Base-by-base conservation (phyloP, 148 eudicot genomes). In the Camellia sinensis region DNA sequence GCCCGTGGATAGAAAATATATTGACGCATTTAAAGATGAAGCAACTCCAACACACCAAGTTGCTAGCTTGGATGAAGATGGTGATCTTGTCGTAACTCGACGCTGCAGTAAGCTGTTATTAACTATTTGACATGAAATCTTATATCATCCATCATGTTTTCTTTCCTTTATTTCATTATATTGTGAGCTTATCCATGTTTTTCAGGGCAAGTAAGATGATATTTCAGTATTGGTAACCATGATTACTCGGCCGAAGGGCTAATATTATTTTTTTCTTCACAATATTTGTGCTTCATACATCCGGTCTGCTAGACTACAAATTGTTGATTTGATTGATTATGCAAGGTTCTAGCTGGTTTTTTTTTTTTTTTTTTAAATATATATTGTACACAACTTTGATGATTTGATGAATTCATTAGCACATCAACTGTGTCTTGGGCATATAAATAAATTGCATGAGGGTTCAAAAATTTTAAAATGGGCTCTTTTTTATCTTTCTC, bases 51-150 rank as follows among this genome's bases (percentile, higher is more conserved):
- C 0, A 8, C 67, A 75, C 40, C 80, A 87, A 60, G 74, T 54
- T 46, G 79, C 80, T 84, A 84, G 79, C 79, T 76, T 88, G 68
- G 99, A 96, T 89, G 97, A 91, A 85, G 99, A 96, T 86, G 99
- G 99, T 62, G 97, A 96, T 82, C 94, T 96, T 77, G 81, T 94
- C 81, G 78, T 96, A 80, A 68, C 91, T 75, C 89, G 97, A 43
- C 85, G 97, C 71, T 83, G 73, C 48, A 83, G 97, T 91, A 83
- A 89, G 92, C 75, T 73, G 41, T 48, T 52, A 37, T 53, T 61
- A 13, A 37, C 71, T 45, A 11, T 5, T 7, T 64, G 37, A 70
- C 15, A 70, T 48, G 21, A 15, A 63, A 71, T 77, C 44, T 50
- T 50, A 22, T 50, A 15, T 65, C 72, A 48, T 63, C 0, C 0